Conservation (phyloP, 2,329 filamentous ascomycete genomes). For the Paraphaeosphaeria sporulosa region DNA sequence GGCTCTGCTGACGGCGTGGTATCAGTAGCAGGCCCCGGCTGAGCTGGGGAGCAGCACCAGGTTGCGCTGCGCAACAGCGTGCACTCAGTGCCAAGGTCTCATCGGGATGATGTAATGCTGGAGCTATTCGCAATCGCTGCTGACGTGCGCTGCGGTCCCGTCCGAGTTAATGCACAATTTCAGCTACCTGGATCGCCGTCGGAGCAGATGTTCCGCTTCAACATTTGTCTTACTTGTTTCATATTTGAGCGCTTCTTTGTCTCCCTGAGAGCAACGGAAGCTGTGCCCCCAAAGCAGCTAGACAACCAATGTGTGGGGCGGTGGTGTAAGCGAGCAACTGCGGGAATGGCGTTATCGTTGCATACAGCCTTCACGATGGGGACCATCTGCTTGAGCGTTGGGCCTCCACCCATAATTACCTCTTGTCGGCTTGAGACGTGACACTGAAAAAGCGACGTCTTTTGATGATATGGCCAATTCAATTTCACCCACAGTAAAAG, state of each 20-base stretch:
- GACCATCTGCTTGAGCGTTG: neutral
- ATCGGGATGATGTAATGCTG: constrained; percentile 21
- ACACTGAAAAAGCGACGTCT: neutral
- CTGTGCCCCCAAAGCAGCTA: neutral
- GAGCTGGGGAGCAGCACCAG: constrained; percentile 8
- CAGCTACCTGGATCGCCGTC: neutral
- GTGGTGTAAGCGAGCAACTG: constrained; percentile 10
- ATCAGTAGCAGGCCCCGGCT: constrained; percentile 8
- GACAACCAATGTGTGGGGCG: neutral
- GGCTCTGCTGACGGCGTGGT: constrained; percentile 6
- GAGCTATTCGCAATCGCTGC: neutral
- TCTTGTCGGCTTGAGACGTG: neutral
- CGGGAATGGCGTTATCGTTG: constrained; percentile 5
- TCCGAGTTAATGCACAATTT: neutral
- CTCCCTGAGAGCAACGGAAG: neutral
- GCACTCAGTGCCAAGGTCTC: constrained; percentile 8
- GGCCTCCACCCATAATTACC: neutral
- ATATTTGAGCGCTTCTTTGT: neutral
- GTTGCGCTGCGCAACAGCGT: constrained; percentile 4
- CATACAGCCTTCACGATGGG: neutral
- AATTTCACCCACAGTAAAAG: constrained; percentile 19
- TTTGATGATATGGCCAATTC: constrained; percentile 16
- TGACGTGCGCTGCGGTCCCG: neutral
- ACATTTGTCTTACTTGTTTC: neutral
- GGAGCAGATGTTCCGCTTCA: neutral